Base-by-base conservation (phyloP, 2,329 filamentous ascomycete species). In the Aspergillus sp. region DNA sequence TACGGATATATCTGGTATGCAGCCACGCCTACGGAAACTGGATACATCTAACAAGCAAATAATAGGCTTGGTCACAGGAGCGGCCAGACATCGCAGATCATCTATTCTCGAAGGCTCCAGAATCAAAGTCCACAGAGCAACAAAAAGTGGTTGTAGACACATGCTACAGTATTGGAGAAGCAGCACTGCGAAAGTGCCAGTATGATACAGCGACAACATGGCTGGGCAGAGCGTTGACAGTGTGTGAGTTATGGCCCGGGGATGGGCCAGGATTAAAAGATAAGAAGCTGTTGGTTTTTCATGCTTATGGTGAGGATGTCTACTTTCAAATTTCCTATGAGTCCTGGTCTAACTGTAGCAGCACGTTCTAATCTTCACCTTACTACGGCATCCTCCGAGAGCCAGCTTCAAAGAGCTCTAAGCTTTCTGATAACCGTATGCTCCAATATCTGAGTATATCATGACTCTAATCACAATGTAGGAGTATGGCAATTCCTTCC, bases 21-120 rank as follows among this genome's bases (percentile, higher is more conserved):
- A 49, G 38, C 36, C 9, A 11, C 26, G 3, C 26, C 26, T 24
- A 41, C 39, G 6, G 17, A 53, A 5, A 18, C 17, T 5, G 26
- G 3, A 34, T 24, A 1, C 7, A 20, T 55, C 62, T 53, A 41
- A 61, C 32, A 24, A 18, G n/a, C 13, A 30, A 26, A 48, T 34
- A 34, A 7, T 57, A 93, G 90, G 83, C 87, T 30, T 96, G 88
- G 86, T 85, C 86, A 64, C 87, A 92, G 67, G 80, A 84, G 41
- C 84, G 88, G 41, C 78, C 89, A 13, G 89, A 93, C 56, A 83
- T 92, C 48, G 90, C 90, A 26, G 90, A 96, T 54, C 85, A 91
- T 71, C 85, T 95, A 80, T 93, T 88, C 71, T 74, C 73, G 36
- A 89, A 89, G 64, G 74, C 85, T 47, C 64, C 75, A 59, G n/a